Conservation (phyloP, 164 flowering plant species). For the Nymphaea colorata region DNA sequence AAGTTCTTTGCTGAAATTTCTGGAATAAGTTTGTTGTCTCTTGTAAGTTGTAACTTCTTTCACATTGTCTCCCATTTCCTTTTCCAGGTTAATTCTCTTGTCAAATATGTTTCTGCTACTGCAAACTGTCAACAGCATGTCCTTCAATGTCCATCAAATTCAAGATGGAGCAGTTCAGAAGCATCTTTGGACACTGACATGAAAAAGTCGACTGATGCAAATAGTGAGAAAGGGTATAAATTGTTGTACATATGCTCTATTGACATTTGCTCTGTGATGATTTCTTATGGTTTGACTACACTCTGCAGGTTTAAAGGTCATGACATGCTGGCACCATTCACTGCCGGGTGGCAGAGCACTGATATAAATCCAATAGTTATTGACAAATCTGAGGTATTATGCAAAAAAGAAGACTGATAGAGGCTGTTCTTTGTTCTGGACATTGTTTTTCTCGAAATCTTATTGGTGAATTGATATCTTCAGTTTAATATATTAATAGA, state of each 20-base stretch:
- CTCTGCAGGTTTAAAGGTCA: slow-evolving; percentile 71
- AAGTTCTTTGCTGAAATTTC: too few relatives aligned
- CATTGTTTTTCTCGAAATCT: background rate
- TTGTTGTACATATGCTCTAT: background rate
- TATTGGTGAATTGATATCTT: background rate
- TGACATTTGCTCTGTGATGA: background rate
- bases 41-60: too few relatives aligned
- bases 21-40: too few relatives aligned
- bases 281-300: background rate
- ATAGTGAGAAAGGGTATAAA: slow-evolving; percentile 11
- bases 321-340: slow-evolving; percentile 97
- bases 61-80: background rate
- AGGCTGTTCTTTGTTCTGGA: background rate
- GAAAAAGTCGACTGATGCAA: slow-evolving; percentile 11
- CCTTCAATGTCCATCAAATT: slow-evolving; percentile 10
- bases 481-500: background rate
- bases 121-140: slow-evolving; percentile 21
- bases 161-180: slow-evolving; percentile 32
- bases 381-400: slow-evolving; percentile 70
- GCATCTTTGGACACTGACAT: slow-evolving; percentile 35
- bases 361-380: slow-evolving; percentile 76
- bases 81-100: slow-evolving; percentile 12
- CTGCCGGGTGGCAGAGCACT: slow-evolving; percentile 82
- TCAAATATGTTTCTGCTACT: slow-evolving; percentile 20
- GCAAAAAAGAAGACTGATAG: background rate